Base-by-base conservation (phyloP, 148 eudicot genomes). In the Amaranthus cruentus region DNA sequence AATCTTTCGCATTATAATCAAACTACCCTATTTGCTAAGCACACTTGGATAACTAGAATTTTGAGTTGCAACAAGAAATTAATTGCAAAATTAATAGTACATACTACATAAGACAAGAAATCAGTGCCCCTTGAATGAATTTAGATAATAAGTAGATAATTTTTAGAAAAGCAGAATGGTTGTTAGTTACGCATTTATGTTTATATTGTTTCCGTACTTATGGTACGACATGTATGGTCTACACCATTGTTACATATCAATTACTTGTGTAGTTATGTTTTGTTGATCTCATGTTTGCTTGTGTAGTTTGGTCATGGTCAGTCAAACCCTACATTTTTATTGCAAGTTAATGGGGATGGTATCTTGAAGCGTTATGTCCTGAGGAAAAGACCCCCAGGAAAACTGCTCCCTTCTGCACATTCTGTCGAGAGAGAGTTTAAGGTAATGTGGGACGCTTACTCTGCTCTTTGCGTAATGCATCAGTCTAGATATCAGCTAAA, bases 361-460 rank as follows among this genome's bases (percentile, higher is more conserved):
- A 67, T 68, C 47, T 75, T 81, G 77, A 87, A 80, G 72, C 76
- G 79, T 5, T 94, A 89, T 81, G 98, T 94, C 79, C 71, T 94
- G 77, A 86, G 98, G 79, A 94, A 94, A 84, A 91, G 92, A 75
- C 98, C 98, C 55, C 80, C 86, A 47, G 98, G 98, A 53, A 84
- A 81, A 68, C 82, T 94, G 79, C 98, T 94, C 64, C 83, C 80
- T 65, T 94, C 98, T 72, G 98, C 98, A 44, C 98, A 94, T 86
- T 97, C 98, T 55, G 90, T 94, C 59, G 98, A 94, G 86, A 89
- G 97, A 87, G 98, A 94, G 78, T 94, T 74, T 80, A 90, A 91
- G 93, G 98, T 79, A 62, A 2, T 43, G 56, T 15, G 18, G 11
- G 6, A 59, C 14, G 57, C 44, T 71, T 51, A 9, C 63, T 57